Evolutionary conservation across 345 rosid species (phyloP).

Genomic region (Salix exigua): DNA sequence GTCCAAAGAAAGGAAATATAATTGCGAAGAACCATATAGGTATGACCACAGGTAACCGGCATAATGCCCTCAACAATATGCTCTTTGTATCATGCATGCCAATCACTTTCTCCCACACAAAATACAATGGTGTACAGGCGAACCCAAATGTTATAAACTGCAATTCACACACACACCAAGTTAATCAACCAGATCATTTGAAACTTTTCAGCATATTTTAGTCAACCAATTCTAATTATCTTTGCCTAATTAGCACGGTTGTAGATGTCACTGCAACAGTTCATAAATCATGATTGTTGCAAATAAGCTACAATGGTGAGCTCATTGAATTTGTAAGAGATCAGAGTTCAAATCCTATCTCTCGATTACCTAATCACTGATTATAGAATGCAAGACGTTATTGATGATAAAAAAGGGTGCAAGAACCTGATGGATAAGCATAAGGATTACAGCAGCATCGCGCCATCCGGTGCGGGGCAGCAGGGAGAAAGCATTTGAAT

Average conservation of each 20-base stretch:
- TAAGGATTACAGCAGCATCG: conserved; percentile 63
- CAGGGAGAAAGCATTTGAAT: conserved; percentile 74
- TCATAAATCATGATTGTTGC: neutral
- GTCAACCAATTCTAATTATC: neutral
- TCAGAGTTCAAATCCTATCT: too few species aligned
- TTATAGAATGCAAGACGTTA: too few species aligned
- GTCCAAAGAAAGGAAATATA: conserved; percentile 84
- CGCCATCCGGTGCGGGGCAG: conserved; percentile 64
- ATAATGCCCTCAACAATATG: conserved; percentile 58
- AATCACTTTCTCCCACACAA: conserved; percentile 86
- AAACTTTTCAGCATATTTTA: neutral
- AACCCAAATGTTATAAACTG: conserved; percentile 90
- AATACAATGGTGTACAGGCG: conserved; percentile 77
- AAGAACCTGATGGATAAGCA: conserved; percentile 80
- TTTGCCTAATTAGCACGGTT: neutral
- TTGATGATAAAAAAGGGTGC: neutral
- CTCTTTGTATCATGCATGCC: conserved; percentile 82
- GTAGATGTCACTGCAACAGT: neutral
- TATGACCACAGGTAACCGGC: conserved; percentile 67
- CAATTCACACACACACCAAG: neutral
- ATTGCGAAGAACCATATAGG: conserved; percentile 89
- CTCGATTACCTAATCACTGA: too few species aligned
- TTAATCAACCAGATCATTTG: neutral
- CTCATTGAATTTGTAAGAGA: too few species aligned
- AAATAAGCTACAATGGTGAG: too few species aligned